Conservation (phyloP, 345 rosid genomes). For the thale cress (Arabidopsis thaliana) region TAIR10.1 NC_003075.7:7684501-7685000, state of each 20-base stretch:
- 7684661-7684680: background rate
- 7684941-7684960: background rate
- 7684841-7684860: conserved; percentile 91
- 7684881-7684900: conserved; percentile 77
- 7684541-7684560: conserved; percentile 84
- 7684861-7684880: conserved; percentile 84
- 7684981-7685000: conserved; percentile 99
- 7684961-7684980: conserved; percentile 75
- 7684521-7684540: conserved; percentile 92
- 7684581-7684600: conserved; percentile 92
- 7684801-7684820: conserved; percentile 88
- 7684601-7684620: conserved; percentile 60
- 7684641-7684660: background rate
- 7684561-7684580: conserved; percentile 87
- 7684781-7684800: conserved; percentile 83
- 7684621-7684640: background rate
- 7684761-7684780: conserved; percentile 89
- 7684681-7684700: conserved; percentile 53
- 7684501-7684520: conserved; percentile 84
- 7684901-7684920: background rate
- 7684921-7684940: too few relatives aligned
- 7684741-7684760: conserved; percentile 84
- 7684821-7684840: conserved; percentile 94
- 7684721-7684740: conserved; percentile 88
- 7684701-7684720: conserved; percentile 98